These are phyloP conservation scores for Polyrhizophydium stewartii DNA, from an alignment of 371 early-diverging fungal species.

Conservation along the genomic window DNA sequence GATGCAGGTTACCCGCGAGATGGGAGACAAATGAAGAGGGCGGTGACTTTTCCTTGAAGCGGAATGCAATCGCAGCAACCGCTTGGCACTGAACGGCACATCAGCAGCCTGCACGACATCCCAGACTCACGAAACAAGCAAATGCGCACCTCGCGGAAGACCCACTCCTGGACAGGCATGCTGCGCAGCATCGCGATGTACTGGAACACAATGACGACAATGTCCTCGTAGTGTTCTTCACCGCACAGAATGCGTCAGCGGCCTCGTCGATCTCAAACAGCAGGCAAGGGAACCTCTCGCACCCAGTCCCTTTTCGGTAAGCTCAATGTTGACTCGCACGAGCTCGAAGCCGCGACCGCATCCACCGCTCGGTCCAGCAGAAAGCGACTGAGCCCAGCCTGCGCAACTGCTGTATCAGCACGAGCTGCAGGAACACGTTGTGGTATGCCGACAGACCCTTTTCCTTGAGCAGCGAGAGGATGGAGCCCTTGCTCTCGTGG, in stretches of 20 bases:
- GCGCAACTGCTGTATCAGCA: too few species aligned
- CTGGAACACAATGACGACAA: conserved; percentile 76
- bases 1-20: conserved; percentile 43
- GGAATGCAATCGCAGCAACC: conserved; percentile 66
- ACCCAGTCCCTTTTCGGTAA: conserved; percentile 80
- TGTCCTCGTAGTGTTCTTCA: conserved; percentile 64
- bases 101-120: too few species aligned
- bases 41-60: conserved; percentile 73
- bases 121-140: not conserved
- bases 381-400: conserved; percentile 79
- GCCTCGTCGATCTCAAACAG: conserved; percentile 6
- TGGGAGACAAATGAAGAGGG: conserved; percentile 32
- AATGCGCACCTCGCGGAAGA: conserved; percentile 58
- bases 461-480: conserved; percentile 78
- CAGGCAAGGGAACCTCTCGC: conserved; percentile 13
- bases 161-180: conserved; percentile 67
- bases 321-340: conserved; percentile 71
- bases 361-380: conserved; percentile 66
- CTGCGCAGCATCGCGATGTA: conserved; percentile 76
- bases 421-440: not conserved
- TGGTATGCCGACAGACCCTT: conserved; percentile 36
- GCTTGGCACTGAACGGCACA: conserved; percentile 42
- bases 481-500: conserved; percentile 67
- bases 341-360: conserved; percentile 58
- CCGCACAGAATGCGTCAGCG: conserved; percentile 4